These are phyloP conservation scores for Fusarium robinianum DNA, from an alignment of 2,329 filamentous ascomycete species.

Conservation along the genomic window DNA sequence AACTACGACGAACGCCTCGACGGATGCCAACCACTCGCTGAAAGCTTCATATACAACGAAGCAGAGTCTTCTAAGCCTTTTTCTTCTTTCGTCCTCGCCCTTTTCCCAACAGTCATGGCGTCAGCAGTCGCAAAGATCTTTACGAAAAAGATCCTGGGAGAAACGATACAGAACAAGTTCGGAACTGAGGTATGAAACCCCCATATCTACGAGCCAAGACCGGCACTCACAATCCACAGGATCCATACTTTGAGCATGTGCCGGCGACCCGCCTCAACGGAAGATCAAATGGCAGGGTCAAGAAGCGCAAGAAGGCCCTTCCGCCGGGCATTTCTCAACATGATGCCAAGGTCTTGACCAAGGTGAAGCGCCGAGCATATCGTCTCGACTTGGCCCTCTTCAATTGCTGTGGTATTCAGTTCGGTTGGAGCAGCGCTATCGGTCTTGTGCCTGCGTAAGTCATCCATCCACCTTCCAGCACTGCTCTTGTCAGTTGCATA, in stretches of 20 bases:
- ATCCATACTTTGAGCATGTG: slow-evolving; percentile 87
- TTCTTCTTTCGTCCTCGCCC: not conserved
- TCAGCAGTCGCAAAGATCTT: slow-evolving; percentile 58
- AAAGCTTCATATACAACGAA: slow-evolving; percentile 2
- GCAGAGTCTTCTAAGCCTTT: too few species aligned
- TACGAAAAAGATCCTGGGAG: slow-evolving; percentile 61
- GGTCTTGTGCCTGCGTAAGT: slow-evolving; percentile 80
- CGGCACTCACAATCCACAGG: slow-evolving; percentile 56
- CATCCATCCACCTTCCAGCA: not conserved
- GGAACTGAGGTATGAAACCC: slow-evolving; percentile 54
- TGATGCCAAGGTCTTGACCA: slow-evolving; percentile 81
- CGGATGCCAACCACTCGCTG: slow-evolving; percentile 31
- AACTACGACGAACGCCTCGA: slow-evolving; percentile 20
- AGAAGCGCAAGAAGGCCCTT: slow-evolving; percentile 83
- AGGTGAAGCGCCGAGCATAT: slow-evolving; percentile 85
- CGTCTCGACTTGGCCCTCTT: slow-evolving; percentile 83
- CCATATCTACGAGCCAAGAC: slow-evolving; percentile 1
- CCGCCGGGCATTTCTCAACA: slow-evolving; percentile 81
- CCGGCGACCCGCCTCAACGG: slow-evolving; percentile 72
- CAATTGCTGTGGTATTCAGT: slow-evolving; percentile 77
- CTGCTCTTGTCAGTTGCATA: not conserved
- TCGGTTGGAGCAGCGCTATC: slow-evolving; percentile 89
- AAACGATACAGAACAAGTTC: slow-evolving; percentile 61
- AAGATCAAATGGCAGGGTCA: slow-evolving; percentile 69
- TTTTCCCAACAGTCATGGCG: slow-evolving; percentile 49